These are phyloP conservation scores for Pleomassaria siparia DNA, from an alignment of 2,329 filamentous ascomycete genomes.

Conservation along the genomic window DNA sequence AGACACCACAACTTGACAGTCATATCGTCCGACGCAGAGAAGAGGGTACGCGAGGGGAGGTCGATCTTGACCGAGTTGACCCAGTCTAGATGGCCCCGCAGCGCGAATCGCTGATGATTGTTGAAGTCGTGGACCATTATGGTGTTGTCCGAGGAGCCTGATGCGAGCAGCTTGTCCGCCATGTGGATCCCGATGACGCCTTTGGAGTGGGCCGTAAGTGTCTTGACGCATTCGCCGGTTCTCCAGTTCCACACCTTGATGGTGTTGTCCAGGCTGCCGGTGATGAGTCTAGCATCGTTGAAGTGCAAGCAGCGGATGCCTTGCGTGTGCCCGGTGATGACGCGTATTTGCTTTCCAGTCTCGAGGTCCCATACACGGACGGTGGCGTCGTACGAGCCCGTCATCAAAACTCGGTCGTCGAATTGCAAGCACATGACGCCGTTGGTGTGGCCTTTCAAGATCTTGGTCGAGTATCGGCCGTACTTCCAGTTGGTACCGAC, in stretches of 20 bases:
- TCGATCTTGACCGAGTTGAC: conserved; percentile 96
- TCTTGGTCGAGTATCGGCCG: conserved; percentile 79
- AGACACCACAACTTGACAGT: conserved; percentile 92
- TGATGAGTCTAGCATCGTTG: conserved; percentile 87
- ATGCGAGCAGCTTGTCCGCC: conserved; percentile 79
- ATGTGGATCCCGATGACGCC: conserved; percentile 90
- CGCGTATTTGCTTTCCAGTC: conserved; percentile 82
- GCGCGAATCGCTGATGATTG: conserved; percentile 74
- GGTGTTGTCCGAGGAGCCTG: conserved; percentile 84
- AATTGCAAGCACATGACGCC: conserved; percentile 80
- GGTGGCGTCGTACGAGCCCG: conserved; percentile 91
- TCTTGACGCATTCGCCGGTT: conserved; percentile 83
- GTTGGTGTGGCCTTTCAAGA: conserved; percentile 85
- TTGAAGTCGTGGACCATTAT: conserved; percentile 93
- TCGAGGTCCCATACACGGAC: conserved; percentile 97
- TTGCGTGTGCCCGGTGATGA: conserved; percentile 76
- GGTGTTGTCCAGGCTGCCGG: conserved; percentile 82
- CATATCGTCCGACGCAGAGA: conserved; percentile 92
- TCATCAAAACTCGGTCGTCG: conserved; percentile 87
- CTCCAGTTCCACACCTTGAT: conserved; percentile 97
- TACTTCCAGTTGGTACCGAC: conserved; percentile 98
- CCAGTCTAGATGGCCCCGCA: conserved; percentile 89
- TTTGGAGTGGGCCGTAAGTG: conserved; percentile 73
- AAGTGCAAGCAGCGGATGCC: conserved; percentile 91
- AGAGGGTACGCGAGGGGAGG: conserved; percentile 75